phyloP scores from a whole-genome alignment of 2,329 filamentous ascomycete genomes.

The Fusarium clavum region DNA sequence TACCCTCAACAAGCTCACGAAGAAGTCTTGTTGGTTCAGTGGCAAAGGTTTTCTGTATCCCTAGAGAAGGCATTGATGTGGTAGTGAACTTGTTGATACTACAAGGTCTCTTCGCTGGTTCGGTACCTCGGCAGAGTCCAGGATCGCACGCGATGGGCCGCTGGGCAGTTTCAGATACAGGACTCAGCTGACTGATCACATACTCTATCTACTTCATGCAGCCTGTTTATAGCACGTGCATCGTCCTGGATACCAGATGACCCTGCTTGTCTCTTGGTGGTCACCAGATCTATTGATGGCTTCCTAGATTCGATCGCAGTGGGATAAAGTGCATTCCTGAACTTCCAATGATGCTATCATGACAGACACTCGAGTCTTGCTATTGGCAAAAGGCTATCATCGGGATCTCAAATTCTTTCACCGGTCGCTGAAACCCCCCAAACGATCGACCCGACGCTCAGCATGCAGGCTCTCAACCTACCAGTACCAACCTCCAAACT shows the following conservation, averaged over 20 bases:
- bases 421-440: conserved; percentile 13
- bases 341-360: not conserved
- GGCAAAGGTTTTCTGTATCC: conserved; percentile 8
- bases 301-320: not conserved
- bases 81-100: not conserved
- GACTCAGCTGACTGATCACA: conserved; percentile 11
- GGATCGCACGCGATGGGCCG: not conserved
- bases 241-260: not conserved
- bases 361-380: not conserved
- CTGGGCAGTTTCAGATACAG: not conserved
- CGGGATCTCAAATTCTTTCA: conserved; percentile 5
- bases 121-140: not conserved
- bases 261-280: not conserved
- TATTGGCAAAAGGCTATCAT: not conserved
- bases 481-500: not conserved
- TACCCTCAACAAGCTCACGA: not conserved
- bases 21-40: conserved; percentile 12
- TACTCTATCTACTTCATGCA: conserved; percentile 10
- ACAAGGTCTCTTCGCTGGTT: not conserved
- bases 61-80: conserved; percentile 6
- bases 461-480: not conserved
- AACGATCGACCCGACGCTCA: conserved; percentile 4
- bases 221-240: conserved; percentile 10
- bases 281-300: not conserved
- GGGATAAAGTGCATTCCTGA: not conserved